Evolutionary conservation across 495 filamentous ascomycete genomes (phyloP), one percentile per base, ranked within the genome.

Genomic region (Talaromyces liani): DNA sequence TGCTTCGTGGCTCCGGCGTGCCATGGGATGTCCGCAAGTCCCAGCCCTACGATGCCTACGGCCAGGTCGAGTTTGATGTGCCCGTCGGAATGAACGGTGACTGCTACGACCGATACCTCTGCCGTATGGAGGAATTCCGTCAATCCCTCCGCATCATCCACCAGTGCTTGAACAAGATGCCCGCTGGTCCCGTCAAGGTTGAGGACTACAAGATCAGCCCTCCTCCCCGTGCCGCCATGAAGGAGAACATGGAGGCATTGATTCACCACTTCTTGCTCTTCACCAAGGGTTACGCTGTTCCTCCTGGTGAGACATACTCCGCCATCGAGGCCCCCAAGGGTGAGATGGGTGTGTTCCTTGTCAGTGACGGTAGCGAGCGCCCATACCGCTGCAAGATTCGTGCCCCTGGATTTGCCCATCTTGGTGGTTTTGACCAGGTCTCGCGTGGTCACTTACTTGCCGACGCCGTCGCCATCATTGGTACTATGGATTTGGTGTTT

Each of bases 191-290:
- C 24, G 85, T 98, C 70, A 86, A 91, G 62, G 92, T 97, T 45
- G 94, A 98, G 77, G 94, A 98, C 79, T 98, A 97, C 84, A 98
- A 98, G 84, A 87, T 99, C 74, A 89, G 90, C n/a, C 94, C 94
- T 8, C 94, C 94, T 45, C 94, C 94, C 14, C 86, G 94, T 70
- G 84, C 88, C n/a, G 95, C 94, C 67, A 99, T 99, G 94, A 99
- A 99, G 84, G 94, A 99, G 84, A 89, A 99, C 79, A 99, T 99
- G 95, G 94, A 99, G 77, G 93, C 94, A 22, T 83, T 99, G 14
- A 99, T 99, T 73, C 94, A 99, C 78, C 94, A 99, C 82, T 99
- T 99, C 84, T 79, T 99, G 57, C 85, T 99, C 34, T 99, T 92
- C 79, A 97, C 92, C 72, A 99, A 98, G 82, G 94, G 94, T 62